Evolutionary conservation across 768 basidiomycete genomes (phyloP).

Genomic region (Pisolithus microcarpus): DNA sequence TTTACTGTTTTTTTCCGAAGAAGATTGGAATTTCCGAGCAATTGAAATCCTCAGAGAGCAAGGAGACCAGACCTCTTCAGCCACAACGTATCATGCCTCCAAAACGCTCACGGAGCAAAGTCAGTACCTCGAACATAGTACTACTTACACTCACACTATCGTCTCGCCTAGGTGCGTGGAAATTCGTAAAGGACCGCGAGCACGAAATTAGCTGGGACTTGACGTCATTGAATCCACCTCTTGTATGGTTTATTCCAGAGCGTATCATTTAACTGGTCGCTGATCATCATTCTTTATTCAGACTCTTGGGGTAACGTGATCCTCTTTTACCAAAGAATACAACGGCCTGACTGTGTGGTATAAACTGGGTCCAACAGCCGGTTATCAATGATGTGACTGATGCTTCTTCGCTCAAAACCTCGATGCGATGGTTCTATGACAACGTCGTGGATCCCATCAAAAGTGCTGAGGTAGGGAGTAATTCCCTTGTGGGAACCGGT

Average conservation of each 20-base stretch:
- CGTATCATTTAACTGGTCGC: background rate
- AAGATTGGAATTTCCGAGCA: conserved; percentile 52
- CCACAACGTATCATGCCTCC: conserved; percentile 48
- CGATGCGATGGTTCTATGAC: conserved; percentile 29
- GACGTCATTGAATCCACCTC: conserved; percentile 33
- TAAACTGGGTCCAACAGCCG: conserved; percentile 24
- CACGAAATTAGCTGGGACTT: conserved; percentile 32
- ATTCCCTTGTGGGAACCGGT: conserved; percentile 18
- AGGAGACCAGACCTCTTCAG: conserved; percentile 17
- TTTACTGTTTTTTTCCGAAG: conserved; percentile 35
- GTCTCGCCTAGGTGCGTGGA: conserved; percentile 39
- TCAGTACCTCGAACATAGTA: conserved; percentile 9
- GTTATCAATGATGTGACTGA: conserved; percentile 34
- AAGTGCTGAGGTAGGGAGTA: conserved; percentile 15
- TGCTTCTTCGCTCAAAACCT: conserved; percentile 32
- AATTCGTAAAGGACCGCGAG: conserved; percentile 30
- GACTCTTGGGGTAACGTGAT: conserved; percentile 24
- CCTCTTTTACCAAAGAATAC: background rate
- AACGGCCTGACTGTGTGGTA: background rate
- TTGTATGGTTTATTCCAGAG: conserved; percentile 15
- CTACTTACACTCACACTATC: background rate
- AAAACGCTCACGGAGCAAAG: conserved; percentile 63
- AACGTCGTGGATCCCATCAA: conserved; percentile 21
- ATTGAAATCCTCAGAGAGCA: conserved; percentile 30
- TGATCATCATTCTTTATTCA: background rate